Conservation (phyloP, 352 stramenopile species). For the Globisporangium perplexum region DNA sequence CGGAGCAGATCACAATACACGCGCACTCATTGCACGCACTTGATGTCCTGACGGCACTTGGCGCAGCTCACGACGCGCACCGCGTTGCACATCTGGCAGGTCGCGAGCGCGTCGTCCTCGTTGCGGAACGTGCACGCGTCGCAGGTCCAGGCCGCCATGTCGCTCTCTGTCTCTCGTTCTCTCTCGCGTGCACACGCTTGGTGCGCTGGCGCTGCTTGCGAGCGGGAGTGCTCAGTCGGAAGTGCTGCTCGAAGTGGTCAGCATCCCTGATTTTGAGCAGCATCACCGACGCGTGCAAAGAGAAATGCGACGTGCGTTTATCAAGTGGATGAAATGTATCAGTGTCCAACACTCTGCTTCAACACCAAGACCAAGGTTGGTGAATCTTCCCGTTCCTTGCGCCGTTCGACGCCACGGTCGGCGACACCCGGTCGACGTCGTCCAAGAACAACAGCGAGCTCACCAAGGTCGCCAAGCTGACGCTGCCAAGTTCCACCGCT, state of each 20-base stretch:
- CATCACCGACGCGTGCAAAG: no score
- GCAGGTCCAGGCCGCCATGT: constrained; percentile 11
- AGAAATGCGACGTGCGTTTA: no score
- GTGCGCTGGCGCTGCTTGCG: no score
- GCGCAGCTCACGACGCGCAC: constrained; percentile 35
- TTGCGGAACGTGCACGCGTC: constrained; percentile 39
- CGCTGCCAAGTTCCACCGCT: neutral
- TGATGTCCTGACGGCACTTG: constrained; percentile 13
- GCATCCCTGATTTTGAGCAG: no score
- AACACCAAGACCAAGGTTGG: no score
- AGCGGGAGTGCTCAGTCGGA: no score
- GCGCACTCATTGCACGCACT: no score
- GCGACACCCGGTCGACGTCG: neutral
- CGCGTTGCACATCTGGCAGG: constrained; percentile 35
- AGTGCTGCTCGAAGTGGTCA: no score
- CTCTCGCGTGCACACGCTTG: no score
- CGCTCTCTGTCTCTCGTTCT: neutral
- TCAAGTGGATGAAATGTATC: no score
- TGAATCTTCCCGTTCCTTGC: constrained; percentile 6
- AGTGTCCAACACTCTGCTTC: no score
- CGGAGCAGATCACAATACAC: no score
- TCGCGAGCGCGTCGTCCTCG: constrained; percentile 21
- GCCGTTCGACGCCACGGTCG: neutral
- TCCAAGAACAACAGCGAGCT: constrained; percentile 7
- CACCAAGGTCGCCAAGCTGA: constrained; percentile 4